Base-by-base conservation (phyloP, 495 filamentous ascomycete species). In the Lasiosphaeria ovina region DNA sequence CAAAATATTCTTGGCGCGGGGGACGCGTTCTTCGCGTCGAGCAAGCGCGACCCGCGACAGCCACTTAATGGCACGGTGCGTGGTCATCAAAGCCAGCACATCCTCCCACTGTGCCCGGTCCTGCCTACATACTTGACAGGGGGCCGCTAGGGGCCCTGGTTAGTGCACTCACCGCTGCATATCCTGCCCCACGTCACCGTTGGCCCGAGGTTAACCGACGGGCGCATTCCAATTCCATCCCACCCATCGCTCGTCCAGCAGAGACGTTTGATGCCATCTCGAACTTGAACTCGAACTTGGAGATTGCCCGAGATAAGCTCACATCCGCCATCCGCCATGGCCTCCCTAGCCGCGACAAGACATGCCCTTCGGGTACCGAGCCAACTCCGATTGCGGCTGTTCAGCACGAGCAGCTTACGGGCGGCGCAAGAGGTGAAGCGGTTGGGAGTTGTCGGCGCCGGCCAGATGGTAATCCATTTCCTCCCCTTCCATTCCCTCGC, bases 391-490 rank as follows among this genome's bases (percentile, higher is more conserved):
- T 36, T 75, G 42, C 77, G 85, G 55, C 68, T 68, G 57, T 87
- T 86, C 72, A 84, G 81, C 74, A 79, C 81, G 12, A 79, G 76
- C 47, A 66, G 77, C 36, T 71, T 72, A 35, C 76, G 79, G 50
- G 72, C 76, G 62, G 85, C 86, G 66, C 83, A 85, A 66, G 87
- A 92, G 76, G 89, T 98, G 50, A 95, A 93, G 77, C 87, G 85
- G 56, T 77, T 98, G 17, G 94, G 94, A 59, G 95, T 99, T 35
- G 78, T 99, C 66, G 95, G 95, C 60, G 94, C 93, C 51, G 95
- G 95, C 16, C 95, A 98, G 73, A 98, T 98, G 92, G 92, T 94
- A 78, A 72, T 65, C 12, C 36, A 35, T 6, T 56, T 51, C 55
- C 9, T 54, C 56, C 40, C 47, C 33, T 49, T n/a, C 36, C 35